Evolutionary conservation across 2,329 filamentous ascomycete species (phyloP), one percentile per base, ranked within the genome.

Genomic region (Drechslera avenae): DNA sequence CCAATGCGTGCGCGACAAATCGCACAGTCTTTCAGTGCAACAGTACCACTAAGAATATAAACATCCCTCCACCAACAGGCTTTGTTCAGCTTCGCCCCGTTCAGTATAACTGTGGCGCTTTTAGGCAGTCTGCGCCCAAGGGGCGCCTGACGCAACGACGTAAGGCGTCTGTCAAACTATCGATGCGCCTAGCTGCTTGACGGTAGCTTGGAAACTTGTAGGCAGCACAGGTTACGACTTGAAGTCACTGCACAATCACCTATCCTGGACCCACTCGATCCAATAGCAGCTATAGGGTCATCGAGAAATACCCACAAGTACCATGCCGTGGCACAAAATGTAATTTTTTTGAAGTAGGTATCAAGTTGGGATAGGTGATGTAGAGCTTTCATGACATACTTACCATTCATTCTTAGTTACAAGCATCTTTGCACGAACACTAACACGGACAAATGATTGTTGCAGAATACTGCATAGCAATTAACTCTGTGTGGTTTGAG

Each of bases 21-120:
- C 35, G 42, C 34, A 26, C 39, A 48, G 45, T 45, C 43, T 33
- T 18, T 46, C 35, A 28, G 45, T 49, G 28, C 31, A 31, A 52
- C 26, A 16, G 37, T 49, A 31, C 32, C 44, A 55, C 44, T 39
- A 42, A 47, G 32, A 41, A 44, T 33, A 51, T 37, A 16, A 23
- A 34, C 35, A 17, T 39, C 43, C 19, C 28, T 34, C 39, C 40
- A 43, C 28, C 36, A 42, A 46, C 32, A 42, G 16, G 5, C 30
- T 37, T 16, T 19, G n/a, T 33, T 52, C 35, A 28, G 16, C 33
- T 48, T 41, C 39, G 39, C 31, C 37, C 31, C 46, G 43, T 46
- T 14, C 30, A 53, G 56, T 52, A 47, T 49, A 51, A 64, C 56
- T 55, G 56, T 62, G 58, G 56, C 60, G 51, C 46, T 40, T 40